Evolutionary conservation across 495 filamentous ascomycete species (phyloP), one percentile per base, ranked within the genome.

Genomic region (Penicillium longicatenatum): DNA sequence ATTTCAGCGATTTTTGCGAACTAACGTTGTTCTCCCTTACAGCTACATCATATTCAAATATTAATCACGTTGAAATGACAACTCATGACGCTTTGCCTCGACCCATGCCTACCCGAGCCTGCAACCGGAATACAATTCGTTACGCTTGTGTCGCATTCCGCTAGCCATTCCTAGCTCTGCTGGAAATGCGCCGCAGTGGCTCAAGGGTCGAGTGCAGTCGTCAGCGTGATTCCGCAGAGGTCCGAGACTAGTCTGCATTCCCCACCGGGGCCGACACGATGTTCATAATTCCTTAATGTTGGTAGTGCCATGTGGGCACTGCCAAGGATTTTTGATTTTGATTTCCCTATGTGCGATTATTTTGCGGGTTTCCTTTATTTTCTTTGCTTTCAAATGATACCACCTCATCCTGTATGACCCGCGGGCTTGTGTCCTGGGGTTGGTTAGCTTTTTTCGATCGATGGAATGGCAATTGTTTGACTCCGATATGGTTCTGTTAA

Each of bases 1-100:
- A 5, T 14, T 14, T 29, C 20, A 1, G n/a, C 30, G 10, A 2
- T 1, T 35, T 35, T 33, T 12, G 1, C 9, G 19, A 62, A 70
- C 58, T 31, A 50, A 31, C 26, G 35, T 44, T 19, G 29, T 31
- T 56, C 31, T 57, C 45, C 14, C 24, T 37, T 14, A 50, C 17
- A 83, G 80, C 43, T 83, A 83, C 73, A 82, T 82, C 57, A 83
- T 83, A 57, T 76, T 83, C 60, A 83, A 83, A 64, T 80, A 82
- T 64, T 83, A 79, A 48, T 31, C 45, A n/a, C 24, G 24, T 16
- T 30, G 33, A 51, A 37, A 51, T 39, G 39, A 44, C 50, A 3
- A 24, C 33, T 16, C 3, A 42, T 35, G 21, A 8, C 19, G 33
- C 12, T 21, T 3, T 35, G 21, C 20, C 17, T 41, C 35, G 50